Evolutionary conservation across 139 green algal species (phyloP).

Genomic region (Chlamydomonas sphaeroides): DNA sequence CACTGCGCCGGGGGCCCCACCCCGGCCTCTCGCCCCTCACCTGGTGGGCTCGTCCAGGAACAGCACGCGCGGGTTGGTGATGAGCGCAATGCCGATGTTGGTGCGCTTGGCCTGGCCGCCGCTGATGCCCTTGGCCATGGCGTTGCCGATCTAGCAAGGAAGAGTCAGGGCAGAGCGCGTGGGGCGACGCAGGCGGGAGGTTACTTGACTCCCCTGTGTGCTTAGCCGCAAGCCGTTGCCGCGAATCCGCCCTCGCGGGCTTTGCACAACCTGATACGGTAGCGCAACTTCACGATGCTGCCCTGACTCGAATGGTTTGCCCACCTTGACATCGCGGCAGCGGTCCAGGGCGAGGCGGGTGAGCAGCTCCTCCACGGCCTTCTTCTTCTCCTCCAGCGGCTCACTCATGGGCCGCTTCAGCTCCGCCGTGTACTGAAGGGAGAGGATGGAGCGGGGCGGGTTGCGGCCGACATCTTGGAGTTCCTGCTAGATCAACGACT

Average conservation of each 20-base stretch:
- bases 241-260: no score
- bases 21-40: no score
- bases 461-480: no score
- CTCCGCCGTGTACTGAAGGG: conserved; percentile 83
- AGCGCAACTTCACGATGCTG: no score
- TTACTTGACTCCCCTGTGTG: not conserved
- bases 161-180: no score
- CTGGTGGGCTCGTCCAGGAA: conserved; percentile 84
- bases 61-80: conserved; percentile 68
- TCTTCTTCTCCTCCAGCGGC: conserved; percentile 51
- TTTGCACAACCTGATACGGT: no score
- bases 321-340: conserved; percentile 48
- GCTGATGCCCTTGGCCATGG: conserved; percentile 68
- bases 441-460: no score
- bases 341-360: conserved; percentile 42
- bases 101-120: conserved; percentile 74
- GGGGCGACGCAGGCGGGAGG: no score
- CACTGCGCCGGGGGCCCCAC: no score
- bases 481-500: no score
- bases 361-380: conserved; percentile 59
- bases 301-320: not conserved
- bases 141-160: conserved; percentile 49
- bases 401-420: conserved; percentile 52
- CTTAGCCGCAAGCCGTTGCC: not conserved
- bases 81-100: conserved; percentile 64